phyloP scores from a whole-genome alignment of 345 rosid species.

The Aethionema arabicum region DNA sequence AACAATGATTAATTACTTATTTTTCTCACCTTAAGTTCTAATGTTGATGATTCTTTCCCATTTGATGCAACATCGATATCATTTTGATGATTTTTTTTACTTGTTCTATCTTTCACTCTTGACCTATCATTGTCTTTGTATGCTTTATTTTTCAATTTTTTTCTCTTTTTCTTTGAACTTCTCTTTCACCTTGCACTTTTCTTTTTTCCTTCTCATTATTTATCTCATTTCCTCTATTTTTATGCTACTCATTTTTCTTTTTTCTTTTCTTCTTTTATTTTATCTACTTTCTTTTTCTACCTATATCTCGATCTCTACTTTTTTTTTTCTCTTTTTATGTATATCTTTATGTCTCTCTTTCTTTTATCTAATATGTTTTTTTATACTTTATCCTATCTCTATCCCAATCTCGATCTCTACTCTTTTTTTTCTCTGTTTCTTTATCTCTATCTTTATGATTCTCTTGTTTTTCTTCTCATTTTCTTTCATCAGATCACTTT shows the following conservation, averaged over 20 bases:
- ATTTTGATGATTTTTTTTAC: slow-evolving; percentile 54
- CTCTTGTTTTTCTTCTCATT: slow-evolving; percentile 32
- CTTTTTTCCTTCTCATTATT: slow-evolving; percentile 30
- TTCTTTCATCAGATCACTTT: slow-evolving; percentile 43
- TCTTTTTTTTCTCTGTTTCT: too few relatives aligned
- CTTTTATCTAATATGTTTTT: too few relatives aligned
- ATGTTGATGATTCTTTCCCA: slow-evolving; percentile 39
- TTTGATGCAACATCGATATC: slow-evolving; percentile 42
- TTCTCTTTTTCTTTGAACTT: slow-evolving; percentile 39
- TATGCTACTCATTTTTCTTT: slow-evolving; percentile 40
- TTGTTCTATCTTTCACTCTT: slow-evolving; percentile 43
- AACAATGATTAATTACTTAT: too few relatives aligned
- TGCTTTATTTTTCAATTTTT: slow-evolving; percentile 9
- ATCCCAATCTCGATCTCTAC: too few relatives aligned
- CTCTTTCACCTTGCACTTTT: slow-evolving; percentile 26
- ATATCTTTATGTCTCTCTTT: too few relatives aligned
- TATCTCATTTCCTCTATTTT: slow-evolving; percentile 42
- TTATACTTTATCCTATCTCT: too few relatives aligned
- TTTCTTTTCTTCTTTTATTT: too few relatives aligned
- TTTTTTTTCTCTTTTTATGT: too few relatives aligned
- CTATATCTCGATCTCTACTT: too few relatives aligned
- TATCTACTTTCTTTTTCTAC: too few relatives aligned
- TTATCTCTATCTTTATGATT: too few relatives aligned
- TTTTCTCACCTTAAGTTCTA: slow-evolving; percentile 66
- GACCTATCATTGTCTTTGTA: slow-evolving; percentile 48